phyloP scores from a whole-genome alignment of 1,284 basidiomycete species.

The Exobasidium cylindrosporum region DNA sequence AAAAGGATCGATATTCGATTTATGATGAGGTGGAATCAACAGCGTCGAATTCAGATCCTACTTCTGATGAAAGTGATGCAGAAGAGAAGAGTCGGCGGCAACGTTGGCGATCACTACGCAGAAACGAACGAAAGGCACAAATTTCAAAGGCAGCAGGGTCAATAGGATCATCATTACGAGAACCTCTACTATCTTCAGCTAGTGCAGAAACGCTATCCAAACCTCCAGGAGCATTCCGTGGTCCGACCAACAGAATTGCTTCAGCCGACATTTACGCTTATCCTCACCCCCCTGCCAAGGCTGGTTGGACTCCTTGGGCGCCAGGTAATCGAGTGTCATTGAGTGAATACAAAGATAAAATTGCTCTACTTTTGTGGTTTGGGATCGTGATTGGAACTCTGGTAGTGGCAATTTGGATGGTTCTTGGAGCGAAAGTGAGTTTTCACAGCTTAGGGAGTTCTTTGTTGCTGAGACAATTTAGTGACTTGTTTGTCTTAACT shows the following conservation, averaged over 20 bases:
- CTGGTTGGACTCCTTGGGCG: slow-evolving; percentile 21
- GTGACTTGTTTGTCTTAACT: neutral
- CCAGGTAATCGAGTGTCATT: slow-evolving; percentile 12
- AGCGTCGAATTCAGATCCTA: neutral
- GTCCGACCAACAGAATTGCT: neutral
- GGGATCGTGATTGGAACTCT: slow-evolving; percentile 25
- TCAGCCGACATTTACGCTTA: slow-evolving; percentile 15
- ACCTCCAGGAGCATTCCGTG: slow-evolving; percentile 14
- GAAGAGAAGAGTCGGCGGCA: slow-evolving; percentile 10
- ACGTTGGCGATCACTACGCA: slow-evolving; percentile 2
- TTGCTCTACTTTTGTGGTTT: slow-evolving; percentile 33
- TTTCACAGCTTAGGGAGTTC: neutral
- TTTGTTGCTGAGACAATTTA: slow-evolving; percentile 23
- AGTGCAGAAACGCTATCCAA: neutral
- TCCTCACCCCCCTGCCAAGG: slow-evolving; percentile 11
- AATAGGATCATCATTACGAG: slow-evolving; percentile 7
- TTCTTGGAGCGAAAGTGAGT: slow-evolving; percentile 19
- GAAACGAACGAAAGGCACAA: slow-evolving; percentile 9
- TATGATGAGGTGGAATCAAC: slow-evolving; percentile 11
- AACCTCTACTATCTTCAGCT: slow-evolving; percentile 9
- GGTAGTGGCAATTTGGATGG: slow-evolving; percentile 24
- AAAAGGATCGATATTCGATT: slow-evolving; percentile 14
- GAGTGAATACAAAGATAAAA: slow-evolving; percentile 39
- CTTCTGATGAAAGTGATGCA: slow-evolving; percentile 4
- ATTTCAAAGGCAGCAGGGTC: neutral